phyloP scores from a whole-genome alignment of 1,284 basidiomycete genomes.

The Tetrapyrgos nigripes region DNA sequence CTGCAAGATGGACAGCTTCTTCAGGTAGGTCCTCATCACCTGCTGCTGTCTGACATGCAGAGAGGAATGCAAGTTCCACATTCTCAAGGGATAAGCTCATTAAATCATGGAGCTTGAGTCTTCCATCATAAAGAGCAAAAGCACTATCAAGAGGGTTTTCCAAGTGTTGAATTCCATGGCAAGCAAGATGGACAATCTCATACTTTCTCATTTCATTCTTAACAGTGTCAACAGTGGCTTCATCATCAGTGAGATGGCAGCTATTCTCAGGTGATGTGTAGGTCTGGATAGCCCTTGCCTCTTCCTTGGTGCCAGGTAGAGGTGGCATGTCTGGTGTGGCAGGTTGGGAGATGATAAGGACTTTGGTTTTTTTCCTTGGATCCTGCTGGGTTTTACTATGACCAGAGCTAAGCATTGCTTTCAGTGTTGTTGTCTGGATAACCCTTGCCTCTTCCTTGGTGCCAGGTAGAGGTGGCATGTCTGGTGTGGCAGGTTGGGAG shows the following conservation, averaged over 20 bases:
- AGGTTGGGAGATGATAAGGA: constrained; percentile 3
- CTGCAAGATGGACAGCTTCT: constrained; percentile 25
- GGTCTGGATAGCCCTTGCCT: background rate
- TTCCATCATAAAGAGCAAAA: constrained; percentile 19
- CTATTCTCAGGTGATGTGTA: background rate
- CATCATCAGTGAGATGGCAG: background rate
- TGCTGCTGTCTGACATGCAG: constrained; percentile 24
- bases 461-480: too few species aligned
- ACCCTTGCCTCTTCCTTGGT: too few species aligned
- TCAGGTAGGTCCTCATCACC: constrained; percentile 20
- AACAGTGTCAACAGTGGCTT: constrained; percentile 13
- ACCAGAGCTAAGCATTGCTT: background rate
- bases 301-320: background rate
- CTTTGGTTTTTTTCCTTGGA: background rate
- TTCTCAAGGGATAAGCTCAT: constrained; percentile 15
- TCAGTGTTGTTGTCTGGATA: too few species aligned
- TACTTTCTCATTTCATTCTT: constrained; percentile 6
- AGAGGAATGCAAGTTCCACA: constrained; percentile 22
- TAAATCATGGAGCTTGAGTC: constrained; percentile 17
- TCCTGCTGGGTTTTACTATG: background rate
- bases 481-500: too few species aligned
- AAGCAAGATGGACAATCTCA: constrained; percentile 23
- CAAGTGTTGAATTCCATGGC: constrained; percentile 21
- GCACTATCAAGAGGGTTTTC: constrained; percentile 20
- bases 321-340: background rate